These are phyloP conservation scores for Fusarium palustre DNA, from an alignment of 2,329 filamentous ascomycete genomes.

Conservation along the genomic window DNA sequence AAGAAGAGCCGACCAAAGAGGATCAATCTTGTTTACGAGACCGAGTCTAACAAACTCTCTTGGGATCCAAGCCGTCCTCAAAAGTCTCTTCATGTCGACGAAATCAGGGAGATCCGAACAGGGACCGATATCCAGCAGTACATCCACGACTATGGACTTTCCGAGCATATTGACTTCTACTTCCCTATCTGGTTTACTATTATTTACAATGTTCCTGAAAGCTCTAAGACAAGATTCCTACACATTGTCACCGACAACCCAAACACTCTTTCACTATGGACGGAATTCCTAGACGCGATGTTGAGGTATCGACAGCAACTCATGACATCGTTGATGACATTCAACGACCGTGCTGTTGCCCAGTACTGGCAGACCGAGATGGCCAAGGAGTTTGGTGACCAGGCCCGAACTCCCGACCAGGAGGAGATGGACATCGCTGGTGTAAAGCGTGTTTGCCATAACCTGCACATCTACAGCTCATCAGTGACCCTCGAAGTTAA, in stretches of 20 bases:
- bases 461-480: conserved; percentile 91
- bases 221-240: conserved; percentile 85
- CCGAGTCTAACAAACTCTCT: conserved; percentile 84
- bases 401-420: conserved; percentile 64
- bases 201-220: conserved; percentile 82
- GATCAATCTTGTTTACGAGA: conserved; percentile 79
- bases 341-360: conserved; percentile 83
- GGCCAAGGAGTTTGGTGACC: conserved; percentile 71
- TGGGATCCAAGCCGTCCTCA: conserved; percentile 85
- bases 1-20: conserved; percentile 79
- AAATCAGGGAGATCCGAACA: conserved; percentile 89
- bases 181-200: conserved; percentile 89
- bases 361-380: conserved; percentile 91
- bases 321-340: conserved; percentile 89
- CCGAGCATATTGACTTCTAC: conserved; percentile 59
- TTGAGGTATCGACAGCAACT: conserved; percentile 87
- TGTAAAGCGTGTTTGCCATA: conserved; percentile 86
- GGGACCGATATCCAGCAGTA: conserved; percentile 90
- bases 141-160: conserved; percentile 81
- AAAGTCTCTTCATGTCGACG: conserved; percentile 93
- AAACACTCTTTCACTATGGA: conserved; percentile 82
- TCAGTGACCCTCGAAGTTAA: conserved; percentile 77
- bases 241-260: conserved; percentile 85
- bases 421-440: conserved; percentile 82
- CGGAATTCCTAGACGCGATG: conserved; percentile 83